These are phyloP conservation scores for Selaginella tamariscina DNA, from an alignment of 75 land plant species.

Conservation along the genomic window DNA sequence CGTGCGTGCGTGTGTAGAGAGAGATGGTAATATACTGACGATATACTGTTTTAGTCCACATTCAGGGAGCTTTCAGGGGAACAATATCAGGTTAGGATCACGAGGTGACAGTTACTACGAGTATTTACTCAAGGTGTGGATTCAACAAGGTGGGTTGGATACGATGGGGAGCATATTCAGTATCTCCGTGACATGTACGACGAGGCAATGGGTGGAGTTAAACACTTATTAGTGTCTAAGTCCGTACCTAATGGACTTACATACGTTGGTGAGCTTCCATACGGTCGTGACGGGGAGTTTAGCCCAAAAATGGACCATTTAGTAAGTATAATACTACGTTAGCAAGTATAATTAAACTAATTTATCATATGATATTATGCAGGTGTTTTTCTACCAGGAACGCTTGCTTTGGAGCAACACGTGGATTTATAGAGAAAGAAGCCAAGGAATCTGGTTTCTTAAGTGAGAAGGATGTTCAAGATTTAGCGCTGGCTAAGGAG, in stretches of 20 bases:
- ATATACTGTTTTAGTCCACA: conserved; percentile 49
- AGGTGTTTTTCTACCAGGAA: conserved; percentile 87
- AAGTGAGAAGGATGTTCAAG: conserved; percentile 58
- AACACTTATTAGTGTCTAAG: conserved; percentile 53
- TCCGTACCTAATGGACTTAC: conserved; percentile 70
- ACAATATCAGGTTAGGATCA: conserved; percentile 83
- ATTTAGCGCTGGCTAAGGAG: conserved; percentile 86
- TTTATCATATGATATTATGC: too few relatives aligned
- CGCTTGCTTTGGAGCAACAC: conserved; percentile 95
- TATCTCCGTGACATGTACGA: conserved; percentile 83
- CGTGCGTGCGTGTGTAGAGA: too few relatives aligned
- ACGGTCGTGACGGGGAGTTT: conserved; percentile 38
- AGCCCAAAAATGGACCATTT: conserved; percentile 99
- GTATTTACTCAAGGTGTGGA: conserved; percentile 88
- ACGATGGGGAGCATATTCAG: conserved; percentile 23
- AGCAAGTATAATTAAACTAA: too few relatives aligned
- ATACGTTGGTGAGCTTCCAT: conserved; percentile 86
- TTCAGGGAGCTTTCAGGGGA: conserved; percentile 73
- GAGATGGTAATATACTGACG: background rate
- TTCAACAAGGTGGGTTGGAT: conserved; percentile 40
- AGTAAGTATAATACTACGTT: conserved; percentile 40
- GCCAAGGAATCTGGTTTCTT: conserved; percentile 54
- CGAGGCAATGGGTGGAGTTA: conserved; percentile 91
- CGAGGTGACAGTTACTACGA: conserved; percentile 99
- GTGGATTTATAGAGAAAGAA: conserved; percentile 59